Evolutionary conservation across 2,329 filamentous ascomycete genomes (phyloP), one percentile per base, ranked within the genome.

Genomic region (Colletotrichum chlorophyti): DNA sequence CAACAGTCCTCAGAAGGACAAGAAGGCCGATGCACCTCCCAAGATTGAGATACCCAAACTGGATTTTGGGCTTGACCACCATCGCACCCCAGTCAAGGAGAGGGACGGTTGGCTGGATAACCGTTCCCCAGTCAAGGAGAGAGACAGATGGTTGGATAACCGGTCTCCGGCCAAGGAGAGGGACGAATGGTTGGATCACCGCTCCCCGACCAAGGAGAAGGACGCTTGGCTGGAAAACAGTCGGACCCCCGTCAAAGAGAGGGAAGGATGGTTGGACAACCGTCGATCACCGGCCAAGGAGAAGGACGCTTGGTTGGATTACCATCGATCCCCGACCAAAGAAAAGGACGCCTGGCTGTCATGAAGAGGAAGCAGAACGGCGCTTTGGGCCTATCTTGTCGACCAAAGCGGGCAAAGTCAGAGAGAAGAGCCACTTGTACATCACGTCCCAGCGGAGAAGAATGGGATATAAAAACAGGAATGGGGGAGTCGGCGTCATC

Each of bases 1-100:
- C 51, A 72, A 67, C 12, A 73, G 69, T 58, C 71, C 69, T 53
- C 72, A 70, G 65, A 72, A 73, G 63, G 77, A 26, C 68, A 82
- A 83, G 71, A 77, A 80, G 51, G 79, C 81, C 31, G 80, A 83
- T 63, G 78, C 81, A 21, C 77, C 83, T 24, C 87, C 87, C 11
- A 85, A 81, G 72, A 74, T 91, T 62, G 86, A 88, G 64, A 83
- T 85, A 64, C 83, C 82, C 9, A 80, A 76, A 66, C 74, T 86
- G 59, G 81, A 84, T 65, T 78, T 86, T 63, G 76, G 72, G 6
- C 65, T 76, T 21, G 74, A 75, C 40, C 52, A 57, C 42, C 43
- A 45, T 15, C 46, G 38, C 38, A 64, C 37, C 42, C 64, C 63
- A 65, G 67, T 65, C 66, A 66, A 65, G 40, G 68, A 68, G 49